phyloP scores from a whole-genome alignment of 2,329 filamentous ascomycete genomes.

The Arthroderma sp. region DNA sequence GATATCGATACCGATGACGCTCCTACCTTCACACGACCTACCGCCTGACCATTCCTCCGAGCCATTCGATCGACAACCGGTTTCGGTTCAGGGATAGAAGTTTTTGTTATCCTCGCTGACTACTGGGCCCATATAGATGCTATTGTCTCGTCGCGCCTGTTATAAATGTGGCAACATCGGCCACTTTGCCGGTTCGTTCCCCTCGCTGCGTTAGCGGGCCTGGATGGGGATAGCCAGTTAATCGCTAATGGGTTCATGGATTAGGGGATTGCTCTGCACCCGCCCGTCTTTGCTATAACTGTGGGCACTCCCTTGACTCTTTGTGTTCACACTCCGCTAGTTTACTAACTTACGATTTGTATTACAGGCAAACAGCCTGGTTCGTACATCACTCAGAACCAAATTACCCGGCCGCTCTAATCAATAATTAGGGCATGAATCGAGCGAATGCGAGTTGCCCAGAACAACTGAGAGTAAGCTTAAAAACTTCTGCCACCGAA shows the following conservation, averaged over 20 bases:
- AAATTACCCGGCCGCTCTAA: constrained; percentile 6
- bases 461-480: constrained; percentile 77
- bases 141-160: constrained; percentile 72
- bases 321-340: not conserved
- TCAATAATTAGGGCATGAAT: constrained; percentile 62
- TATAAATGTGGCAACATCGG: constrained; percentile 69
- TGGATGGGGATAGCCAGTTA: not conserved
- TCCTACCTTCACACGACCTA: too few species aligned
- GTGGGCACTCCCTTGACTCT: constrained; percentile 35
- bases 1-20: too few species aligned
- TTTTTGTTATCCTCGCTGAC: too few species aligned
- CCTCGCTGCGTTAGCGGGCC: constrained; percentile 24
- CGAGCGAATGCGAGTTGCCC: constrained; percentile 90
- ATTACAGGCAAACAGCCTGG: constrained; percentile 33
- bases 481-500: not conserved
- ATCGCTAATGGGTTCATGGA: constrained; percentile 4
- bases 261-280: constrained; percentile 90
- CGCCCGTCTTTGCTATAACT: constrained; percentile 99
- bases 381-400: constrained; percentile 18
- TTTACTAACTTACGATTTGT: not conserved
- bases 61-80: not conserved
- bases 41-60: not conserved
- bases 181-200: constrained; percentile 43
- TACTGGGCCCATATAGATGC: constrained; percentile 39
- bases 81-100: too few species aligned